These are phyloP conservation scores for Cryptococcus sp. DNA, from an alignment of 1,284 basidiomycete genomes.

Conservation along the genomic window DNA sequence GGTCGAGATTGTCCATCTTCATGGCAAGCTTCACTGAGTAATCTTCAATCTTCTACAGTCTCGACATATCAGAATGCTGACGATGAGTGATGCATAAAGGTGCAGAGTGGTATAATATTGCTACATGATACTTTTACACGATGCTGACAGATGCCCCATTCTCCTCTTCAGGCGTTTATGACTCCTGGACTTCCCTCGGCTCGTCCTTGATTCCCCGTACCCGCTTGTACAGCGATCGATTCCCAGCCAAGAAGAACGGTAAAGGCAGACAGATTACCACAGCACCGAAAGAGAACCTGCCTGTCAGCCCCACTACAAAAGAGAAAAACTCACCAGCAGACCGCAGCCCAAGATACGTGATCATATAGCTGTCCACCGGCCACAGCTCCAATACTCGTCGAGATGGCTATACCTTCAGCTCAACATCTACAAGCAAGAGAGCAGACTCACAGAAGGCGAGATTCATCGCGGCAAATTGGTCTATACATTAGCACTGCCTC, in stretches of 20 bases:
- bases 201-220: no score
- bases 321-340: constrained; percentile 28
- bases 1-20: no score
- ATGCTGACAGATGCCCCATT: no score
- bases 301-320: not conserved
- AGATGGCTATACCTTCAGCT: constrained; percentile 16
- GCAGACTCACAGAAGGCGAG: constrained; percentile 29
- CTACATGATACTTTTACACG: no score
- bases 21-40: no score
- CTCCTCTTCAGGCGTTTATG: no score
- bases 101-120: no score
- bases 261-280: not conserved
- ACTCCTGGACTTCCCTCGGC: no score
- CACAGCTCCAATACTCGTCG: constrained; percentile 32
- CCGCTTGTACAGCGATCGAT: not conserved
- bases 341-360: constrained; percentile 32
- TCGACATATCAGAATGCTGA: no score
- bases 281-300: not conserved
- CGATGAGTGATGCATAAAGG: no score
- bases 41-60: no score
- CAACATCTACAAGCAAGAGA: not conserved
- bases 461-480: constrained; percentile 43
- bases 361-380: constrained; percentile 42
- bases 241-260: not conserved
- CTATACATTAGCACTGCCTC: constrained; percentile 3